Base-by-base conservation (phyloP, 371 early-diverging fungal genomes). In the Nematocida homosporus region DNA sequence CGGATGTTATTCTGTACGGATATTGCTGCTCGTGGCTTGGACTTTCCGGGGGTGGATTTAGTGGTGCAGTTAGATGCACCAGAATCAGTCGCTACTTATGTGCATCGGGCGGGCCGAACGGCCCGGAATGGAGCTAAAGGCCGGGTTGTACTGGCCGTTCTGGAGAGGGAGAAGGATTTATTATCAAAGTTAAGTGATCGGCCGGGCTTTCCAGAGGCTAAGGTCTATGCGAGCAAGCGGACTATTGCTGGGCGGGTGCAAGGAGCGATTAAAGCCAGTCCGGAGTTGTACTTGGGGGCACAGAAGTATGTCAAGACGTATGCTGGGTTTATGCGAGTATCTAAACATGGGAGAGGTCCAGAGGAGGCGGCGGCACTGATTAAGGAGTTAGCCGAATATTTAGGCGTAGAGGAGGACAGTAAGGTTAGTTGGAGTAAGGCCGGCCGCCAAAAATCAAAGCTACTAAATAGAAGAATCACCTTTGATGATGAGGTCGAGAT, bases 1-100 rank as follows among this genome's bases (percentile, higher is more conserved):
- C 47, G 66, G 64, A 44, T 81, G 8, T 80, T 92, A 67, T 89
- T 94, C 59, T 91, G 92, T 78, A 95, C 95, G 0, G 95, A 95
- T 78, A 87, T 93, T 78, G 93, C 91, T 1, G 91, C 92, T 2
- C 86, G 95, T 50, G 95, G 95, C 0, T 83, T 95, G 44, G 94
- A 95, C 79, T 80, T 80, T 57, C 47, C 54, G n/a, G 56, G 59
- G 16, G 59, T 80, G 5, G 59, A 69, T 40, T 60, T 68, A 16
- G 78, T 80, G 8, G 41, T 80, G 50, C 78, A 80, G 47, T 61
- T 78, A 38, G 78, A 80, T 60, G 64, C 65, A n/a, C 80, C 80
- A 41, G 60, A 64, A 16, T 56, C 69, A 2, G 65, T 69, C 38
- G 78, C 92, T 29, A 93, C 94, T 30, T 86, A 94, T 56, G 91